A percentile compares a stretch with the other conserved stretches of the same genome.
phyloP scores from a whole-genome alignment of 768 basidiomycete species.

The Cyclocybe aegerita region DNA sequence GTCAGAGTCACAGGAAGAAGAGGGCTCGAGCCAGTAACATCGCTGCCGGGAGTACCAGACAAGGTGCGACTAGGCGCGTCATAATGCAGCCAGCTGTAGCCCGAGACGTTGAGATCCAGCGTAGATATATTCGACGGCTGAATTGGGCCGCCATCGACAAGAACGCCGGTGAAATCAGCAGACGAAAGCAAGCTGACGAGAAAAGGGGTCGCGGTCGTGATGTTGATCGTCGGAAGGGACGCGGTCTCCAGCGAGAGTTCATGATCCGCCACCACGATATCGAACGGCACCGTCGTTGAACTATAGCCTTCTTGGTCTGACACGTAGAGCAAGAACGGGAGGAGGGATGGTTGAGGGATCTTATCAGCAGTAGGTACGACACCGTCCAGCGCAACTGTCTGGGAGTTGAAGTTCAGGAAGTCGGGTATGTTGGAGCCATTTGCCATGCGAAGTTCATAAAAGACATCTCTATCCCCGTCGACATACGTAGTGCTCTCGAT shows the following conservation, averaged over 20 bases:
- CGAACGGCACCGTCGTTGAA: slow-evolving; percentile 58
- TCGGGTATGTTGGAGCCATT: slow-evolving; percentile 71
- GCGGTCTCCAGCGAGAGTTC: slow-evolving; percentile 53
- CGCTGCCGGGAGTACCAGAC: slow-evolving; percentile 60
- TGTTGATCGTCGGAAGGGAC: slow-evolving; percentile 65
- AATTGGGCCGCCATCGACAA: slow-evolving; percentile 61
- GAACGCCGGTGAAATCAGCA: slow-evolving; percentile 60
- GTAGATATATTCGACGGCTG: slow-evolving; percentile 55
- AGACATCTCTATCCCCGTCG: slow-evolving; percentile 42
- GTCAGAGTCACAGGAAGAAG: slow-evolving; percentile 61
- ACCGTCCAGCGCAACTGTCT: slow-evolving; percentile 75
- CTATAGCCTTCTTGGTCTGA: slow-evolving; percentile 76
- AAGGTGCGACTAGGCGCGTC: slow-evolving; percentile 56
- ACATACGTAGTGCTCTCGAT: slow-evolving; percentile 65
- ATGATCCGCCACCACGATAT: slow-evolving; percentile 64
- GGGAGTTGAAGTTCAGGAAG: slow-evolving; percentile 74
- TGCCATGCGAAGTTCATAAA: slow-evolving; percentile 60
- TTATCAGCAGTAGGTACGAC: slow-evolving; percentile 55
- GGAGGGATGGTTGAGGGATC: slow-evolving; percentile 35
- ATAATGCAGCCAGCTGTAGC: slow-evolving; percentile 62
- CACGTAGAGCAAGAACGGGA: slow-evolving; percentile 61
- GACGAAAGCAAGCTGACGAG: slow-evolving; percentile 50
- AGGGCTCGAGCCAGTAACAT: slow-evolving; percentile 30
- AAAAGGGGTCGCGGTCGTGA: slow-evolving; percentile 59
- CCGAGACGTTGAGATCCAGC: slow-evolving; percentile 59